These are phyloP conservation scores for Trichaptum fuscoviolaceum DNA, from an alignment of 768 basidiomycete species.

Conservation along the genomic window DNA sequence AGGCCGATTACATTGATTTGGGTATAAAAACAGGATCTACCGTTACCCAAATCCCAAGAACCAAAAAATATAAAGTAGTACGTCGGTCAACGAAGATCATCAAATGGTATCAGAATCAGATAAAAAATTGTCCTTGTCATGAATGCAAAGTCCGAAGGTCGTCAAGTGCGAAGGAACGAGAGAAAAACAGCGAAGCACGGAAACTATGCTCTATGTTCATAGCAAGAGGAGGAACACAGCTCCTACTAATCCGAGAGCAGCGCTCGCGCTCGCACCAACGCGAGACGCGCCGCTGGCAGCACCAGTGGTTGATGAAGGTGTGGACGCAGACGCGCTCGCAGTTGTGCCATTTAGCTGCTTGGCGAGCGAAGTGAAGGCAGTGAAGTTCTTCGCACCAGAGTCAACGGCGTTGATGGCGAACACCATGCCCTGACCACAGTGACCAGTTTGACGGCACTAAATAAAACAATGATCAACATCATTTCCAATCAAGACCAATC, in stretches of 20 bases:
- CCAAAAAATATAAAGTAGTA: not conserved
- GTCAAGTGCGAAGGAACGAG: not conserved
- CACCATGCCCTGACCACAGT: constrained; percentile 34
- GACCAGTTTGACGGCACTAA: constrained; percentile 41
- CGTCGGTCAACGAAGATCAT: constrained; percentile 1
- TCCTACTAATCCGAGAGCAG: not conserved
- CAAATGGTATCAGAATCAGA: not conserved
- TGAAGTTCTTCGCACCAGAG: constrained; percentile 42
- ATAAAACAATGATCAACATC: constrained; percentile 14
- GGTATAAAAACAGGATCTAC: not conserved
- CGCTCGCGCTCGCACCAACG: not conserved
- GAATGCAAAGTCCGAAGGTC: not conserved
- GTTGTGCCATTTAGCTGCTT: constrained; percentile 47
- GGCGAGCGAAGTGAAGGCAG: constrained; percentile 53
- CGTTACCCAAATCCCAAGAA: not conserved
- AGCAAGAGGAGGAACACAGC: constrained; percentile 1
- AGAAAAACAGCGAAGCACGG: not conserved
- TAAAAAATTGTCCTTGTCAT: not conserved
- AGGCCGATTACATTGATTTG: not conserved
- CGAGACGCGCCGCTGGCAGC: not conserved
- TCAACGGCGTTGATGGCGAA: constrained; percentile 55
- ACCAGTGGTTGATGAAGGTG: constrained; percentile 25
- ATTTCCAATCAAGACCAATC: not conserved
- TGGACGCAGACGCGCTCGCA: constrained; percentile 26
- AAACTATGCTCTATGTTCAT: not conserved